phyloP scores from a whole-genome alignment of 768 basidiomycete genomes.

The Ephemerocybe angulata region DNA sequence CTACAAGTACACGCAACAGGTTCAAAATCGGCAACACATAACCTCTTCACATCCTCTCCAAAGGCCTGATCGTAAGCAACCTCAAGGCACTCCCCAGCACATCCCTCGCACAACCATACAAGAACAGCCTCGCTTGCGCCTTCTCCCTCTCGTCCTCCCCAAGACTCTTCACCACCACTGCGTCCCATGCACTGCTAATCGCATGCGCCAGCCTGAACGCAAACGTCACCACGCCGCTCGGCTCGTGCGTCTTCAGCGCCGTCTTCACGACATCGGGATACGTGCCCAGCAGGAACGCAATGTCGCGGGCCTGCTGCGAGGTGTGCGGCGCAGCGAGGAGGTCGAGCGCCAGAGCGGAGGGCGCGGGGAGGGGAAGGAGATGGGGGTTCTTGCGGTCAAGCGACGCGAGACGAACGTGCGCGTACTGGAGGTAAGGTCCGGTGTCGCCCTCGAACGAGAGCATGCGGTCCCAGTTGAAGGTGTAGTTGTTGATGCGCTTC shows the following conservation, averaged over 20 bases:
- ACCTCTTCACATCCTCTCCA: conserved; percentile 90
- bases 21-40: too few relatives aligned
- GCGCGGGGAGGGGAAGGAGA: conserved; percentile 68
- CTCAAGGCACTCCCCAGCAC: conserved; percentile 87
- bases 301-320: conserved; percentile 71
- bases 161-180: conserved; percentile 65
- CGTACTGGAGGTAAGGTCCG: conserved; percentile 92
- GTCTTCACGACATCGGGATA: conserved; percentile 91
- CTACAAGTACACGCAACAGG: too few relatives aligned
- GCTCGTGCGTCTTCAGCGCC: conserved; percentile 82
- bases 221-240: conserved; percentile 88
- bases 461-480: conserved; percentile 92
- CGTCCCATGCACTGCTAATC: conserved; percentile 92
- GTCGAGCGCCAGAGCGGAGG: conserved; percentile 61
- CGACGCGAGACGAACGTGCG: conserved; percentile 86
- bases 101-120: conserved; percentile 86
- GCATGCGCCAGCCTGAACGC: conserved; percentile 83
- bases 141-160: conserved; percentile 74
- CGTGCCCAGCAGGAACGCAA: conserved; percentile 79
- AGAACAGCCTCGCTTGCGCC: conserved; percentile 80
- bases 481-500: conserved; percentile 93
- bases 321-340: conserved; percentile 47
- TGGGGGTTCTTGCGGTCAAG: conserved; percentile 88
- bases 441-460: conserved; percentile 94
- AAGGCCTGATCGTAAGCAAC: conserved; percentile 80